Conservation (phyloP, 1,284 basidiomycete species). For the Cystobasidium sp. region DNA sequence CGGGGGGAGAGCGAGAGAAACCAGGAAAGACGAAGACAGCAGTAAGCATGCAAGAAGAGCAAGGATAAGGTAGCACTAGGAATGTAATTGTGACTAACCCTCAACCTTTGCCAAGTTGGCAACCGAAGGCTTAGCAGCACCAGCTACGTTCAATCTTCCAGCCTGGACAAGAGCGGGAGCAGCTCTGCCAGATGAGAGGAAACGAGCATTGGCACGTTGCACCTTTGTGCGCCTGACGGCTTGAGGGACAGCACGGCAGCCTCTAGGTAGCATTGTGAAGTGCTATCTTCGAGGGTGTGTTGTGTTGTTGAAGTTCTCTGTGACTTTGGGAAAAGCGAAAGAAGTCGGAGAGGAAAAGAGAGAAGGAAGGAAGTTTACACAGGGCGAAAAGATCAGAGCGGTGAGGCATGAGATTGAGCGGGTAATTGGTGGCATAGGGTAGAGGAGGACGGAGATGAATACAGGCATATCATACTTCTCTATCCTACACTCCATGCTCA, state of each 20-base stretch:
- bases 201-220: constrained; percentile 34
- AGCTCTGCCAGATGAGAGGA: constrained; percentile 27
- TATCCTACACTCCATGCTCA: too few relatives aligned
- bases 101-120: not conserved
- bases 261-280: constrained; percentile 36
- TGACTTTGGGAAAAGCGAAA: constrained; percentile 12
- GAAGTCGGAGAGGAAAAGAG: not conserved
- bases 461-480: too few relatives aligned
- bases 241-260: constrained; percentile 39
- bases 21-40: not conserved
- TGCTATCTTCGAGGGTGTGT: constrained; percentile 1
- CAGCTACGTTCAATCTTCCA: not conserved
- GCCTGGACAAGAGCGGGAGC: constrained; percentile 19
- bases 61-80: not conserved
- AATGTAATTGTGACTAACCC: not conserved
- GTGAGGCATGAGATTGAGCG: too few relatives aligned
- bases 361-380: too few relatives aligned
- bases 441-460: too few relatives aligned
- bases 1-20: not conserved
- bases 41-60: too few relatives aligned
- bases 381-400: too few relatives aligned
- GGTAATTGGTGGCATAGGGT: too few relatives aligned
- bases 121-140: not conserved
- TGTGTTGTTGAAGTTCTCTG: not conserved
- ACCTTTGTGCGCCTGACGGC: constrained; percentile 40